phyloP scores from a whole-genome alignment of 1,284 basidiomycete species.

The Trichosporon sp. region DNA sequence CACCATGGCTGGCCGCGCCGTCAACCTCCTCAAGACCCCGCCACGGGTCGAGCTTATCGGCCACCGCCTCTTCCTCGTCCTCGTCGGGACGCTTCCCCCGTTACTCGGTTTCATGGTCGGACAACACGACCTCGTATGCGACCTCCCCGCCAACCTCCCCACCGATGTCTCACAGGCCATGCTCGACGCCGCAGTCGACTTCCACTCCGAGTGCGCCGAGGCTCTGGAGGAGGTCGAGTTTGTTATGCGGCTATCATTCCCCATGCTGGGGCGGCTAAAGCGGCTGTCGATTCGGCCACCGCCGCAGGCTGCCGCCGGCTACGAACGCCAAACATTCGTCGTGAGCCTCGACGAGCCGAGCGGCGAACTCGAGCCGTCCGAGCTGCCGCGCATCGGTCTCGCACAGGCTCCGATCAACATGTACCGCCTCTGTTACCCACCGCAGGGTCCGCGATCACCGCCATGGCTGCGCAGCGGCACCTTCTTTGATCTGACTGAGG shows the following conservation, averaged over 20 bases:
- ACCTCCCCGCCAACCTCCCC: neutral
- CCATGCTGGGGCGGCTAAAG: neutral
- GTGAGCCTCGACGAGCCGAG: neutral
- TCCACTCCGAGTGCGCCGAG: neutral
- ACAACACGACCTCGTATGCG: neutral
- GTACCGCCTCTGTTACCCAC: neutral
- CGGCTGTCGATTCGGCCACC: neutral
- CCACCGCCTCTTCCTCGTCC: neutral
- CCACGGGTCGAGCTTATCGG: neutral
- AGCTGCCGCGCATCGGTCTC: neutral
- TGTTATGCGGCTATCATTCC: neutral
- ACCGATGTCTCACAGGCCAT: neutral
- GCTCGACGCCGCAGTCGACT: neutral
- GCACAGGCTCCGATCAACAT: conserved; percentile 2
- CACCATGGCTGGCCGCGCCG: neutral
- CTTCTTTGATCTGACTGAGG: neutral
- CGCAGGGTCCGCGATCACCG: neutral
- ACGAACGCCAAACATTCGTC: neutral
- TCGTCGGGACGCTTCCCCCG: neutral
- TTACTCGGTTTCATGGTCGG: neutral
- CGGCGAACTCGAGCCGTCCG: neutral
- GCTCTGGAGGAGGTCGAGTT: neutral
- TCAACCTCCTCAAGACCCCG: neutral
- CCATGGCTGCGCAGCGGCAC: neutral
- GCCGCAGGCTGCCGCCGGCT: neutral